Evolutionary conservation across 305 asterid genomes (phyloP).

Genomic region (Fraxinus ornus): DNA sequence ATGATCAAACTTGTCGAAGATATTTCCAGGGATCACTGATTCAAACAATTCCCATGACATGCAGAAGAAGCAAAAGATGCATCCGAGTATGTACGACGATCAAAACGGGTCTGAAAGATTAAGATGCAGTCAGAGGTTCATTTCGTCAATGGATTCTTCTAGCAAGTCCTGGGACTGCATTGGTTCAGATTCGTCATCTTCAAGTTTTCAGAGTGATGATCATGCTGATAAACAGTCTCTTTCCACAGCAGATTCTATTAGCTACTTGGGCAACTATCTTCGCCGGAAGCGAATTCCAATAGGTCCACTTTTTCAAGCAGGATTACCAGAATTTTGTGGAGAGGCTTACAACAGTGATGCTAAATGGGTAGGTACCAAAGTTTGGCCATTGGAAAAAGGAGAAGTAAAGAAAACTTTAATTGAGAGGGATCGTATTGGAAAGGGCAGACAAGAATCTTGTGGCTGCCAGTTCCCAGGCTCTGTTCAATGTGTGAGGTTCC

Average conservation of each 20-base stretch:
- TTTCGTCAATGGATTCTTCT: slow-evolving; percentile 34
- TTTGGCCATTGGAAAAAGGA: slow-evolving; percentile 56
- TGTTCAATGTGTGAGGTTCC: slow-evolving; percentile 55
- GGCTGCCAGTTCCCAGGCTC: slow-evolving; percentile 59
- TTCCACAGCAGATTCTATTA: slow-evolving; percentile 34
- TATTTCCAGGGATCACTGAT: background rate
- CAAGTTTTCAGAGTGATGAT: slow-evolving; percentile 30
- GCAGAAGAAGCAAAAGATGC: slow-evolving; percentile 78
- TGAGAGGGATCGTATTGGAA: slow-evolving; percentile 67
- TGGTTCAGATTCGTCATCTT: slow-evolving; percentile 31
- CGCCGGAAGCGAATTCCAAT: slow-evolving; percentile 38
- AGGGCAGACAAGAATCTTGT: slow-evolving; percentile 64
- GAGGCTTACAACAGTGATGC: slow-evolving; percentile 39
- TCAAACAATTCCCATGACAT: slow-evolving; percentile 17
- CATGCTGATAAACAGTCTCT: slow-evolving; percentile 19
- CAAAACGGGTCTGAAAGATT: slow-evolving; percentile 32
- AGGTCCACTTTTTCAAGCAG: slow-evolving; percentile 53
- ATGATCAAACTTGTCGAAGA: background rate
- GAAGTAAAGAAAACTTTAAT: slow-evolving; percentile 43
- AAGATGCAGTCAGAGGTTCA: slow-evolving; percentile 50
- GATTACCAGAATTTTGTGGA: slow-evolving; percentile 45
- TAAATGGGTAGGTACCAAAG: slow-evolving; percentile 59
- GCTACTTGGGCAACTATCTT: slow-evolving; percentile 14
- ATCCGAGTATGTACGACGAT: slow-evolving; percentile 67
- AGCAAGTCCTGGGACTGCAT: slow-evolving; percentile 23